phyloP scores from a whole-genome alignment of 2,329 filamentous ascomycete genomes.

The Allantophomopsis cytisporea region DNA sequence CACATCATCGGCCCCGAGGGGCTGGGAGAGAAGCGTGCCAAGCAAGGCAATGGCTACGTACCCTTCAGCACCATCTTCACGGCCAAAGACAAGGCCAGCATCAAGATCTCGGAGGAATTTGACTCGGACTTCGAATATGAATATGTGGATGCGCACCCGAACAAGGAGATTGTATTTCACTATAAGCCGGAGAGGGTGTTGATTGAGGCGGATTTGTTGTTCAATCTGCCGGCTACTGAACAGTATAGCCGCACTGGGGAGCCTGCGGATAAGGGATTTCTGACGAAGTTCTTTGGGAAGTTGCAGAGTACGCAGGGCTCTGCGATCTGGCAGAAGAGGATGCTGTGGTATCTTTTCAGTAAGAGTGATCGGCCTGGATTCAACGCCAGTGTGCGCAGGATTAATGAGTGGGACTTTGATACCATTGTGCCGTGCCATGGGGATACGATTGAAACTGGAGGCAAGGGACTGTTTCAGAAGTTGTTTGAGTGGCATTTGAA shows the following conservation, averaged over 20 bases:
- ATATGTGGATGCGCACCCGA: slow-evolving; percentile 66
- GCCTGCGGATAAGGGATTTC: slow-evolving; percentile 37
- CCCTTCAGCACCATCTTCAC: slow-evolving; percentile 57
- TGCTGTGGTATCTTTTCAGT: slow-evolving; percentile 66
- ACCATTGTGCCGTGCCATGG: slow-evolving; percentile 87
- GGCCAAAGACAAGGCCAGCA: slow-evolving; percentile 31
- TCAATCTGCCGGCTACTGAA: slow-evolving; percentile 80
- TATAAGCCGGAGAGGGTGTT: slow-evolving; percentile 69
- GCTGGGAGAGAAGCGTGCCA: slow-evolving; percentile 67
- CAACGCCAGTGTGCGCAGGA: slow-evolving; percentile 52
- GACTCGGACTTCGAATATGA: slow-evolving; percentile 78
- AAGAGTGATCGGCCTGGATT: slow-evolving; percentile 50
- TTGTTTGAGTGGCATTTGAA: slow-evolving; percentile 75
- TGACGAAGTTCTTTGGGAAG: slow-evolving; percentile 39
- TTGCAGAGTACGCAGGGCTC: slow-evolving; percentile 47
- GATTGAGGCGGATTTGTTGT: slow-evolving; percentile 82
- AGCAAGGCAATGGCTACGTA: slow-evolving; percentile 24
- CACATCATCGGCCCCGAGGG: slow-evolving; percentile 73
- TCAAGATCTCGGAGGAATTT: slow-evolving; percentile 60
- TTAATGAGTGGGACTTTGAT: slow-evolving; percentile 73
- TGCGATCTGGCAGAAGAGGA: slow-evolving; percentile 64
- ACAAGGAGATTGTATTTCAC: slow-evolving; percentile 79
- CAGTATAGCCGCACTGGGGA: slow-evolving; percentile 57
- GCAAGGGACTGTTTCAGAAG: slow-evolving; percentile 63
- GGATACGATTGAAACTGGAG: slow-evolving; percentile 64